phyloP scores from a whole-genome alignment of 257 asterid species.

The Nemophila menziesii region DNA sequence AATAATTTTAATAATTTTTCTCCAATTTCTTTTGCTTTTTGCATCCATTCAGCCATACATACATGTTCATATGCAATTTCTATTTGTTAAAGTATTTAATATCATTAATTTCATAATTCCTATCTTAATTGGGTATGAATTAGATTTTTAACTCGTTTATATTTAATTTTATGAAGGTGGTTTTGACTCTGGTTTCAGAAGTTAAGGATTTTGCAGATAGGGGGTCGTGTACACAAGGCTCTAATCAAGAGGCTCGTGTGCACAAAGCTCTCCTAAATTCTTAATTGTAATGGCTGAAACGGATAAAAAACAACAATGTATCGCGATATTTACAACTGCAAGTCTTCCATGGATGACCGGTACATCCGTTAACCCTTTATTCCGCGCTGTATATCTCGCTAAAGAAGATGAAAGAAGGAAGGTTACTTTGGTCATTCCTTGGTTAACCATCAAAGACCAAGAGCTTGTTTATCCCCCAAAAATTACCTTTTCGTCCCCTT shows the following conservation, averaged over 20 bases:
- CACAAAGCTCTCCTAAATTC: background rate
- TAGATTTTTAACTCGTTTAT: background rate
- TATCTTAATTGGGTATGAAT: background rate
- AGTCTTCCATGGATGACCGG: constrained; percentile 99
- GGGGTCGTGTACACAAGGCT: background rate
- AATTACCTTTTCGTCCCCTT: constrained; percentile 52
- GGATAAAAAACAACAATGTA: constrained; percentile 29
- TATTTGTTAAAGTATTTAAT: background rate
- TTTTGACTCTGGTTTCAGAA: background rate
- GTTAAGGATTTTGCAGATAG: background rate
- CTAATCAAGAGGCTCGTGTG: background rate
- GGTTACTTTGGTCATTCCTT: constrained; percentile 85
- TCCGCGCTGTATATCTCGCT: constrained; percentile 92
- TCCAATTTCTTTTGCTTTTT: too few species aligned
- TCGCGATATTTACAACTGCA: constrained; percentile 90
- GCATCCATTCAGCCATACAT: too few species aligned
- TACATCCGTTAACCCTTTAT: constrained; percentile 90
- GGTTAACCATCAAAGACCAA: constrained; percentile 78
- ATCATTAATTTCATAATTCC: background rate
- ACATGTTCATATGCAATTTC: background rate
- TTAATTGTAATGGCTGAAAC: constrained; percentile 8
- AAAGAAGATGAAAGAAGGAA: constrained; percentile 43
- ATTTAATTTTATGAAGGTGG: background rate
- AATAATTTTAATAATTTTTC: background rate
- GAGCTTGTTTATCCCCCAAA: constrained; percentile 66